Evolutionary conservation across 257 asterid species (phyloP).

Genomic region (Fraxinus quadrangulata): DNA sequence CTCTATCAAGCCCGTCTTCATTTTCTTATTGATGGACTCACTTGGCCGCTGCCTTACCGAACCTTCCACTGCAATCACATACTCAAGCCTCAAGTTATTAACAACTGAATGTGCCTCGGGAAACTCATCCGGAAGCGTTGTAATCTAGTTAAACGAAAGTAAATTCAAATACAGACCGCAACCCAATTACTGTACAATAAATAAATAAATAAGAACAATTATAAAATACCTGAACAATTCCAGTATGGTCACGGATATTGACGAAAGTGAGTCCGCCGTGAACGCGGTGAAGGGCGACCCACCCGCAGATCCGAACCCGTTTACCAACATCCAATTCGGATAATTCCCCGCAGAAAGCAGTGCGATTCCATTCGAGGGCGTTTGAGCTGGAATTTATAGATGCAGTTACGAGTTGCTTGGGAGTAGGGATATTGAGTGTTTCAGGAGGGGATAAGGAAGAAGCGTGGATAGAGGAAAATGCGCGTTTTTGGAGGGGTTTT

Average conservation of each 20-base stretch:
- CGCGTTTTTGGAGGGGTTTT: constrained; percentile 34
- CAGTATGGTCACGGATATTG: constrained; percentile 87
- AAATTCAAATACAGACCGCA: constrained; percentile 14
- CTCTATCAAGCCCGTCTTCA: constrained; percentile 94
- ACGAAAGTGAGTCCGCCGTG: constrained; percentile 92
- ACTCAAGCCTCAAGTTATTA: constrained; percentile 85
- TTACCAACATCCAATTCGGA: constrained; percentile 68
- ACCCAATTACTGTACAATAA: not conserved
- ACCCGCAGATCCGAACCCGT: constrained; percentile 89
- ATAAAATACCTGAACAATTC: constrained; percentile 73
- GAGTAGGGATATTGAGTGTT: constrained; percentile 34
- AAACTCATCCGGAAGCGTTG: constrained; percentile 90
- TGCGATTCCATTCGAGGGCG: constrained; percentile 75
- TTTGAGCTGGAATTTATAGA: constrained; percentile 31
- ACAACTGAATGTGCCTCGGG: constrained; percentile 86
- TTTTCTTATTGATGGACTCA: constrained; percentile 78
- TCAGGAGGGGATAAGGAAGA: constrained; percentile 42
- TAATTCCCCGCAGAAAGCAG: constrained; percentile 73
- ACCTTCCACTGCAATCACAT: constrained; percentile 85
- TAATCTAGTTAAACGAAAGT: constrained; percentile 45
- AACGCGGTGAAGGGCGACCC: constrained; percentile 98
- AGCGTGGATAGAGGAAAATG: constrained; percentile 41
- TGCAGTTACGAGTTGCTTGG: constrained; percentile 36
- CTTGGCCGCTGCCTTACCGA: constrained; percentile 75
- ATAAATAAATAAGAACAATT: not conserved